Evolutionary conservation across 352 stramenopile species (phyloP).

Genomic region (Phytophthora pistaciae): DNA sequence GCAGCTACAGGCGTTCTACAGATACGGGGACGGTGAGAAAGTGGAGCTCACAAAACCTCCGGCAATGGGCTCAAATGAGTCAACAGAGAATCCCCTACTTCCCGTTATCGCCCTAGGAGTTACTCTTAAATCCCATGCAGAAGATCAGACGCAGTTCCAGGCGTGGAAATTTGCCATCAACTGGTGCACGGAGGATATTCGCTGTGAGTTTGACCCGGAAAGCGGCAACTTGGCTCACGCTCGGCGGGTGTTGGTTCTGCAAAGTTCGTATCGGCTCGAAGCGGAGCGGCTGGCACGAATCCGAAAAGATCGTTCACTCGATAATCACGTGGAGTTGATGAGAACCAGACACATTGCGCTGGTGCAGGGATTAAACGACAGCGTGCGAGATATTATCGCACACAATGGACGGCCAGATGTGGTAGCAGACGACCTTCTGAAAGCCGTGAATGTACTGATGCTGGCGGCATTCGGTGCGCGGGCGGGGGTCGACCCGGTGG

Average conservation of each 20-base stretch:
- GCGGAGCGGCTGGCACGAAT: constrained; percentile 15
- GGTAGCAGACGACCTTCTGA: constrained; percentile 11
- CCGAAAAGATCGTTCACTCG: constrained; percentile 1
- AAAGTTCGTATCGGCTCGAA: constrained; percentile 28
- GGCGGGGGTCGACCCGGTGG: neutral
- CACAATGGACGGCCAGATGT: neutral
- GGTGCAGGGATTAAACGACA: constrained; percentile 5
- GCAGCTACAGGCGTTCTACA: constrained; percentile 16
- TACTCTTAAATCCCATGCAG: constrained; percentile 3
- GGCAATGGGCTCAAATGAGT: neutral
- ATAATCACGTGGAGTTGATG: neutral
- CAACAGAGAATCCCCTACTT: neutral
- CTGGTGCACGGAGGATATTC: neutral
- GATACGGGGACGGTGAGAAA: constrained; percentile 11
- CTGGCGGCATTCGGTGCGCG: constrained; percentile 5
- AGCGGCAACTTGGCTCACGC: constrained; percentile 1
- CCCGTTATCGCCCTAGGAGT: constrained; percentile 11
- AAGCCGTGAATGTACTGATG: constrained; percentile 9
- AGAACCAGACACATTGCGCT: neutral
- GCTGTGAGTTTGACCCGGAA: neutral
- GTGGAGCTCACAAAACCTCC: constrained; percentile 18
- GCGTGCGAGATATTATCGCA: constrained; percentile 18
- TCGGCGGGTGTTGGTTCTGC: constrained; percentile 8
- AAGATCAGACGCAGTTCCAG: constrained; percentile 15
- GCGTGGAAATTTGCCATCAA: constrained; percentile 28